Base-by-base conservation (phyloP, 1,139 yeast species). In the Candida labiduridarum region DNA sequence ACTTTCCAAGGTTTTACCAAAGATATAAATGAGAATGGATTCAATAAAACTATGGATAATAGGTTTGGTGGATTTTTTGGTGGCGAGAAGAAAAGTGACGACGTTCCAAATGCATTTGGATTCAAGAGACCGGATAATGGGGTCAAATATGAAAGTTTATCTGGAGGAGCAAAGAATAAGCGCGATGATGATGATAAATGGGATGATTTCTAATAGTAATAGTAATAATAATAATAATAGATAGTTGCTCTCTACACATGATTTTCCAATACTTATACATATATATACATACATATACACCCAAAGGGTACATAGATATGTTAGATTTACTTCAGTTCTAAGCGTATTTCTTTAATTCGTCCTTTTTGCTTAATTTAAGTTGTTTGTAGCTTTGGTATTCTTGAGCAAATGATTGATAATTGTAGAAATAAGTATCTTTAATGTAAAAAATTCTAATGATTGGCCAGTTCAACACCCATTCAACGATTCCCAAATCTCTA, bases 51-150 rank as follows among this genome's bases (percentile, higher is more conserved):
- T 22, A 22, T 22, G 4, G 25, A 22, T 22, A 22, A 7, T 22
- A 22, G 54, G 67, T 76, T 68, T 64, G 85, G 65, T 71, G 84
- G 71, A 79, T 81, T 72, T 74, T 82, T 56, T 58, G 60, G 52
- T 52, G 60, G 52, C 51, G 67, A 52, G 56, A 55, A 59, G 27
- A 52, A 54, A 30, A 58, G 60, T 14, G 71, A 66, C 16, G 67
- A 64, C 4, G 73, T 82, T 18, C 82, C 78, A 52, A 85, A 87
- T 12, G 95, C 94, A 0, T 87, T 88, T 71, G 96, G 95, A 2
- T 65, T 85, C 56, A 60, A 71, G 36, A 83, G 73, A 63, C 92
- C 94, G n/a, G 68, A 71, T 48, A 77, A 80, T 58, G 80, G 75
- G 64, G 82, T 89, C 25, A 75, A 74, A 54, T 71, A 86, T 53